Evolutionary conservation across 345 rosid genomes (phyloP).

Genomic region (Hibiscus trionum): DNA sequence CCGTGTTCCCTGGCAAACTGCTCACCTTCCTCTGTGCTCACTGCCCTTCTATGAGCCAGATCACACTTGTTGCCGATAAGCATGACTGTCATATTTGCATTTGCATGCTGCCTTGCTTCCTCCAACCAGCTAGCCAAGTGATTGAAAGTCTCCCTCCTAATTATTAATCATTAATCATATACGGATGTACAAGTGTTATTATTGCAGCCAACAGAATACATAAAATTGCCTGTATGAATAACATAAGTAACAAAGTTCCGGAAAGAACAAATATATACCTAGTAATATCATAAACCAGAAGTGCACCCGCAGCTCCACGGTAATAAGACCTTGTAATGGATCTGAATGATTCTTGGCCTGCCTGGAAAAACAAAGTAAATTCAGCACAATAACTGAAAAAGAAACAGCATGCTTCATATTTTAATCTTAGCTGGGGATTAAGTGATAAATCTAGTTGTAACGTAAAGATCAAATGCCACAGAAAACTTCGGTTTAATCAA

Average conservation of each 20-base stretch:
- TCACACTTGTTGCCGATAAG: not conserved
- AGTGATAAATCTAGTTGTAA: not conserved
- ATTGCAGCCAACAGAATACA: not conserved
- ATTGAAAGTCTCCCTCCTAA: not conserved
- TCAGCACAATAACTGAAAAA: not conserved
- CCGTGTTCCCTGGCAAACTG: not conserved
- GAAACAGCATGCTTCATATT: not conserved
- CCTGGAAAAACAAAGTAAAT: constrained; percentile 2
- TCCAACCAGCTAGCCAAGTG: constrained; percentile 3
- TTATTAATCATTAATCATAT: not conserved
- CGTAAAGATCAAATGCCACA: not conserved
- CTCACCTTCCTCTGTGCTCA: not conserved
- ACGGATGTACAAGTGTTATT: not conserved
- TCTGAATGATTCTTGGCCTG: constrained; percentile 10
- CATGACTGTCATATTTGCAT: not conserved
- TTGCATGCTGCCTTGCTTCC: constrained; percentile 3
- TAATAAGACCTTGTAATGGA: constrained; percentile 9
- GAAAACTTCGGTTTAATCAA: not conserved
- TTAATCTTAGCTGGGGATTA: not conserved
- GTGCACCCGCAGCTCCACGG: not conserved
- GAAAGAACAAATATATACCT: not conserved
- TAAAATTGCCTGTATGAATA: not conserved
- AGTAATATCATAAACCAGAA: not conserved
- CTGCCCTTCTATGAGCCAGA: not conserved
- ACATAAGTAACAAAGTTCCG: not conserved